Conservation (phyloP, 805 yeast genomes). For the Candida stauntonica region DNA sequence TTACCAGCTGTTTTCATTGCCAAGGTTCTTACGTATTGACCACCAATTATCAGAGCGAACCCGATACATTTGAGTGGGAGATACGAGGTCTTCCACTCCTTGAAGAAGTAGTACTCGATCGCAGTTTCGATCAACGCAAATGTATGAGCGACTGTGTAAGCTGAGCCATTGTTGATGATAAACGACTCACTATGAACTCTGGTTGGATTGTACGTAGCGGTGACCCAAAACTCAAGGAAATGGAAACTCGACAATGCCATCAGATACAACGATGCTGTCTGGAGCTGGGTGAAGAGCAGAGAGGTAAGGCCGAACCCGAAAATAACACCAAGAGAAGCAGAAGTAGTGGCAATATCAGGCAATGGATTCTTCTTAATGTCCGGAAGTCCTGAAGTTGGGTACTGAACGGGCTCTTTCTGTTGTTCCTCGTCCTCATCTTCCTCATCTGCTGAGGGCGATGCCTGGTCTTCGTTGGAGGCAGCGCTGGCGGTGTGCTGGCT, state of each 20-base stretch:
- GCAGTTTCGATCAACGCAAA: constrained; percentile 49
- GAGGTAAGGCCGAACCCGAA: constrained; percentile 37
- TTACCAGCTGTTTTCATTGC: constrained; percentile 89
- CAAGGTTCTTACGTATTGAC: constrained; percentile 64
- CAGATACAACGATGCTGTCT: constrained; percentile 44
- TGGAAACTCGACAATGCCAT: constrained; percentile 61
- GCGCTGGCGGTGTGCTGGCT: too few species aligned
- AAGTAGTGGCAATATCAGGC: constrained; percentile 39
- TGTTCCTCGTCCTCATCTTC: constrained; percentile 2
- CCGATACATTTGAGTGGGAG: constrained; percentile 40
- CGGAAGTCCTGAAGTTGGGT: constrained; percentile 18
- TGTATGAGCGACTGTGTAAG: constrained; percentile 53
- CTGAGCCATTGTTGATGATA: constrained; percentile 57
- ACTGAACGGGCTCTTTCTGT: neutral
- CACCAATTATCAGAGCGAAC: constrained; percentile 40
- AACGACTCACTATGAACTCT: constrained; percentile 70
- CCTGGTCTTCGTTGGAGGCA: too few species aligned
- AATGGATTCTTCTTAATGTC: constrained; percentile 38
- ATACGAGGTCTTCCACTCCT: constrained; percentile 29
- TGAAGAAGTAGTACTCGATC: constrained; percentile 39
- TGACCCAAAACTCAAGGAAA: constrained; percentile 73
- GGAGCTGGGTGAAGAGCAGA: constrained; percentile 27
- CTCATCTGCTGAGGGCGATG: too few species aligned
- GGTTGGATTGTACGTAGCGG: constrained; percentile 67
- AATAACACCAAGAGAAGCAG: constrained; percentile 39